Base-by-base conservation (phyloP, 805 yeast species). In the Suhomyces vadensis region DNA sequence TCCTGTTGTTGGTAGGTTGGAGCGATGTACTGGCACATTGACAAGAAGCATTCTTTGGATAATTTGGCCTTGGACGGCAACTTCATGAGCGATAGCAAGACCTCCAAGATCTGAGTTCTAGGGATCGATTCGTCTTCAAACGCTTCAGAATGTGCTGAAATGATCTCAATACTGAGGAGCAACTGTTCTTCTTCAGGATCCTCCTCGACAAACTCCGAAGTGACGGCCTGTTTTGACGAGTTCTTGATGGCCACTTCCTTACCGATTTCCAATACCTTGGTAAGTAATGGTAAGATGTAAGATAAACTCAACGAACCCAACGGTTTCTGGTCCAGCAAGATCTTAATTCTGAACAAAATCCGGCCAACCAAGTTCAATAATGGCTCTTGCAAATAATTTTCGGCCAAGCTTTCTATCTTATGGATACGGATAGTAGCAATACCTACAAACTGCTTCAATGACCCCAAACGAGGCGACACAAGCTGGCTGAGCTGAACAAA, bases 131-230 rank as follows among this genome's bases (percentile, higher is more conserved):
- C 73, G 56, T 84, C 83, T 51, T 77, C 81, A 58, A 94, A 85
- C 10, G 73, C 75, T 51, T 82, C 90, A 17, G 83, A 76, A 55
- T 86, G 91, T 2, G 77, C 75, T 31, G 82, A 73, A 43, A 92
- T 71, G 31, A 90, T 81, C 56, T 87, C 95, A 54, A 91, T 64
- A 0, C 92, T 85, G 45, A 92, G 68, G 39, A 86, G 63, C 39
- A 90, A 69, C 54, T 87, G 92, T 60, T 90, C 97, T 62, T 91
- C 97, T 58, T 86, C 90, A n/a, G 82, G 82, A 53, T 83, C 88
- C 60, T 87, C 96, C 43, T 88, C 92, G 23, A 77, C 77, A 60
- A 83, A 86, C 54, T 87, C 95, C 2, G 83, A 70, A 23, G 82
- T 83, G 1, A 75, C 69, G 5, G 64, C 67, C 39, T 63, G 59